Evolutionary conservation across 495 filamentous ascomycete species (phyloP).

Genomic region (Friedmanniomyces endolithicus): DNA sequence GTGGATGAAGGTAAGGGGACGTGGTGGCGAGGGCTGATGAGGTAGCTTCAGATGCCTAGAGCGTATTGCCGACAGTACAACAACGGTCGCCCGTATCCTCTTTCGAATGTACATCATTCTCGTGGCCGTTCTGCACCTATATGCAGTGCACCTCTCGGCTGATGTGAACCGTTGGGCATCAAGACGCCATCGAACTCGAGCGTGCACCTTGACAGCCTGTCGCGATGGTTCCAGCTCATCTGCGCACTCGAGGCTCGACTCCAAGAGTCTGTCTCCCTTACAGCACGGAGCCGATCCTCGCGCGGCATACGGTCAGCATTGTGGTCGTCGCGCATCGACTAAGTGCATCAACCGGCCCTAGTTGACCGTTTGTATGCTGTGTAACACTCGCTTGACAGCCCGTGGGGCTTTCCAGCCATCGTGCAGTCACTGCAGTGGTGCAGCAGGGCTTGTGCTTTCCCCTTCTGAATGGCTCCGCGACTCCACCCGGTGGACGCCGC

Average conservation of each 20-base stretch:
- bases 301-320: not conserved
- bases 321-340: not conserved
- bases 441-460: not conserved
- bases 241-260: no score
- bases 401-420: not conserved
- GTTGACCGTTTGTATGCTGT: not conserved
- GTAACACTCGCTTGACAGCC: not conserved
- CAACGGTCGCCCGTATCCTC: not conserved
- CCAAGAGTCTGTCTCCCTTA: no score
- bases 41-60: not conserved
- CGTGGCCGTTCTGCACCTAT: no score
- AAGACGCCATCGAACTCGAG: no score
- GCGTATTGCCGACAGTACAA: not conserved
- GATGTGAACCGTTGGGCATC: no score
- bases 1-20: constrained; percentile 19
- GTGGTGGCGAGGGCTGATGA: constrained; percentile 5
- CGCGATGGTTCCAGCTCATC: no score
- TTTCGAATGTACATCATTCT: no score
- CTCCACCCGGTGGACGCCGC: not conserved
- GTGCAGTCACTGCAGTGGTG: no score
- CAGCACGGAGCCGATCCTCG: no score
- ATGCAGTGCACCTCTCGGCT: no score
- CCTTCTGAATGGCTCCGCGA: not conserved
- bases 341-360: no score
- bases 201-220: no score